phyloP scores from a whole-genome alignment of 73 alveolate species.

The Tetrahymena malaccensis region DNA sequence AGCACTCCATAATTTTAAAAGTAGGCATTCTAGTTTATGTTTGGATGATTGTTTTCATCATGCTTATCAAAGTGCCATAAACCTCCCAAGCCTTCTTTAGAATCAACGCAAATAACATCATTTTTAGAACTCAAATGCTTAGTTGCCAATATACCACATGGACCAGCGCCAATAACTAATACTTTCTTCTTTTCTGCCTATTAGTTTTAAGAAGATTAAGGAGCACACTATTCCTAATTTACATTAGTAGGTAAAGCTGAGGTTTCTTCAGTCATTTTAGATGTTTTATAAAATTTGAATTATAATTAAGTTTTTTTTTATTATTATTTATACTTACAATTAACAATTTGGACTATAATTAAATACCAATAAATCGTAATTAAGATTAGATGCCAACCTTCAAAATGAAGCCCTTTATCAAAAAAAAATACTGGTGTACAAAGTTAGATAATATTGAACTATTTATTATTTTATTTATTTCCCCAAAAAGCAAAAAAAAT shows the following conservation, averaged over 20 bases:
- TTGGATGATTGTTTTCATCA: not conserved
- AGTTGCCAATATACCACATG: not conserved
- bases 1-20: not conserved
- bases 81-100: not conserved
- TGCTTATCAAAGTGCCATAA: not conserved
- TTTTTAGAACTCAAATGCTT: not conserved
- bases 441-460: no score
- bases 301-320: no score
- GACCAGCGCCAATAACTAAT: not conserved
- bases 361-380: no score
- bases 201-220: not conserved
- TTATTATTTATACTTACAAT: no score
- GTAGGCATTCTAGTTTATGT: not conserved
- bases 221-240: not conserved
- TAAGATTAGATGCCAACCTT: no score
- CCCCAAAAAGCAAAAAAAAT: no score
- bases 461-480: no score
- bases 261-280: not conserved
- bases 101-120: not conserved
- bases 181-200: not conserved
- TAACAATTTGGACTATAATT: no score
- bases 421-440: no score
- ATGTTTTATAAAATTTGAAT: no score
- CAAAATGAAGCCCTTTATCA: no score
- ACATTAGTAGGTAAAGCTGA: not conserved